Evolutionary conservation across 495 filamentous ascomycete genomes (phyloP).

Genomic region (Talaromyces thailandensis): DNA sequence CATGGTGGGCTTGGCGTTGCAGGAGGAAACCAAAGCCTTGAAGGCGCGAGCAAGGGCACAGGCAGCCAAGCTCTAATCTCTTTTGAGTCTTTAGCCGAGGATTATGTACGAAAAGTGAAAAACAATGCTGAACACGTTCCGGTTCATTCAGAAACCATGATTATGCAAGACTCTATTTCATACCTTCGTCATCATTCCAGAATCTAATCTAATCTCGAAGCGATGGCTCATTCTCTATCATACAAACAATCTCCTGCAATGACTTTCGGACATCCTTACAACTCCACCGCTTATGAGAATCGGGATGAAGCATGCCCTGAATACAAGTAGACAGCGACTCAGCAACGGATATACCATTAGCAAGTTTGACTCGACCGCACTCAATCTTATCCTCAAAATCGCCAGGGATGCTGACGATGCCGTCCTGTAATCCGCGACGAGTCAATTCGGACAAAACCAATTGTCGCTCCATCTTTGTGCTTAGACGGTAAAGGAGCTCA

Average conservation of each 20-base stretch:
- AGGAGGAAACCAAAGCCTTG: constrained; percentile 33
- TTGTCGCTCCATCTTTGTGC: constrained; percentile 46
- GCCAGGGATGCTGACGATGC: constrained; percentile 15
- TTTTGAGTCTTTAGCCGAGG: background rate
- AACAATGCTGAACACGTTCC: no score
- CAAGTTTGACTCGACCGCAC: constrained; percentile 18
- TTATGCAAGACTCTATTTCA: background rate
- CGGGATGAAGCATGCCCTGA: constrained; percentile 35
- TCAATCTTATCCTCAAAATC: constrained; percentile 34
- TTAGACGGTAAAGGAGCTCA: constrained; percentile 40
- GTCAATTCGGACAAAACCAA: constrained; percentile 38
- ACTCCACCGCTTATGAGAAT: constrained; percentile 30
- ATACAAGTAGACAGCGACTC: constrained; percentile 33
- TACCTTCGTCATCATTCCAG: background rate
- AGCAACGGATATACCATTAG: constrained; percentile 21
- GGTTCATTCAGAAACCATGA: background rate
- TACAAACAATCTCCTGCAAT: constrained; percentile 6
- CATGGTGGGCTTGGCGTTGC: constrained; percentile 42
- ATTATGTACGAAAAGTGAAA: no score
- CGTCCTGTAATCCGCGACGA: constrained; percentile 9
- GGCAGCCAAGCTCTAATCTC: constrained; percentile 21
- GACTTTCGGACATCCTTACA: constrained; percentile 23
- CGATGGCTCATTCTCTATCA: constrained; percentile 1
- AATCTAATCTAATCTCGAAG: background rate
- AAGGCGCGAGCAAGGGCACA: constrained; percentile 20